Conservation (phyloP, 805 yeast species). For the Cephaloascus fragrans region DNA sequence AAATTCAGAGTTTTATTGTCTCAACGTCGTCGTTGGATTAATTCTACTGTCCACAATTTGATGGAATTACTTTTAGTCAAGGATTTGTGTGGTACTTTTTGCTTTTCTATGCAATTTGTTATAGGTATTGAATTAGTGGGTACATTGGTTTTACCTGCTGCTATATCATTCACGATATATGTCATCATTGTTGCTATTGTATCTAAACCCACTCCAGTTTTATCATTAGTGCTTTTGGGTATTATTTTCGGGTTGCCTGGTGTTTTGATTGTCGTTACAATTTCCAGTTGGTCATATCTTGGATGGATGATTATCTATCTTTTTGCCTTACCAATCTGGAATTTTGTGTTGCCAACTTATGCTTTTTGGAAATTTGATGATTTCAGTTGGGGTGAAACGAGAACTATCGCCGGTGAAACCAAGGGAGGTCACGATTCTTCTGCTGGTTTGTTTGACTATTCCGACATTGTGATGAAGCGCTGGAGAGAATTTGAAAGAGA, state of each 20-base stretch:
- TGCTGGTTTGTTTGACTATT: conserved; percentile 86
- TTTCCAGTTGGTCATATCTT: conserved; percentile 61
- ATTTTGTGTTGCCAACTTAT: conserved; percentile 75
- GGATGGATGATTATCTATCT: conserved; percentile 75
- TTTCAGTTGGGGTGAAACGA: conserved; percentile 93
- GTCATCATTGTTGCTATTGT: conserved; percentile 65
- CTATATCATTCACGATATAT: conserved; percentile 74
- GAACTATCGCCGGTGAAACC: conserved; percentile 64
- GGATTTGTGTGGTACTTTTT: conserved; percentile 89
- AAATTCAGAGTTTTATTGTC: conserved; percentile 70
- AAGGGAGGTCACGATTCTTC: conserved; percentile 57
- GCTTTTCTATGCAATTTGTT: conserved; percentile 92
- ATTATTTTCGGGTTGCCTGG: conserved; percentile 84
- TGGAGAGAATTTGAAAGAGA: conserved; percentile 93
- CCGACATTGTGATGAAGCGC: conserved; percentile 79
- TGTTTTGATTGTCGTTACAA: conserved; percentile 67
- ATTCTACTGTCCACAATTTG: conserved; percentile 87
- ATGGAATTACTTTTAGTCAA: conserved; percentile 78
- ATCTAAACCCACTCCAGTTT: conserved; percentile 62
- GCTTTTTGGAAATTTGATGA: conserved; percentile 95
- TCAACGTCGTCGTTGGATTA: conserved; percentile 95
- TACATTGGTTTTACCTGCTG: conserved; percentile 82
- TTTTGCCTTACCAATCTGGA: conserved; percentile 87
- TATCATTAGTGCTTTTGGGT: conserved; percentile 69
- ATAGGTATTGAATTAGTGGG: conserved; percentile 78